Conservation (phyloP, 495 filamentous ascomycete species). For the Penicillium roqueforti region DNA sequence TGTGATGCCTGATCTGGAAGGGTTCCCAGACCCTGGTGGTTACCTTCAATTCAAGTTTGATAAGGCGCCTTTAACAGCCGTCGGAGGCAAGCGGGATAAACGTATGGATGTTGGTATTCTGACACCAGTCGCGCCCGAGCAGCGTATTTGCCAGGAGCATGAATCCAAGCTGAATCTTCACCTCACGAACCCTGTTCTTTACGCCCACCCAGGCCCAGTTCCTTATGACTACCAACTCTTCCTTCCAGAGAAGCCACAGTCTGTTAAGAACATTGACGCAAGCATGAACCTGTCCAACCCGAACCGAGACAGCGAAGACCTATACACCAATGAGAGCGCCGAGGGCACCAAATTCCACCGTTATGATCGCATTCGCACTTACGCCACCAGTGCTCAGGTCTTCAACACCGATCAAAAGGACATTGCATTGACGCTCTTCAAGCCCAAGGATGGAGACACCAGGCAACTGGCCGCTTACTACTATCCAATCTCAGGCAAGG, state of each 20-base stretch:
- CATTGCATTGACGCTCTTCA: constrained; percentile 58
- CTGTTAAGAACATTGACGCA: constrained; percentile 59
- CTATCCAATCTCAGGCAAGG: constrained; percentile 78
- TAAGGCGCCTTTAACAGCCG: constrained; percentile 66
- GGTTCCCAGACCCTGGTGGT: constrained; percentile 78
- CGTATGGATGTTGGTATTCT: constrained; percentile 79
- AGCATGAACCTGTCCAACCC: constrained; percentile 70
- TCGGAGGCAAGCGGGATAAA: constrained; percentile 60
- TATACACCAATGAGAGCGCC: constrained; percentile 58
- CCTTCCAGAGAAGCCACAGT: constrained; percentile 55
- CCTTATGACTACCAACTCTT: constrained; percentile 80
- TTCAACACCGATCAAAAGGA: constrained; percentile 54
- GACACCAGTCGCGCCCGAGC: constrained; percentile 55
- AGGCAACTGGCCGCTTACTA: constrained; percentile 78
- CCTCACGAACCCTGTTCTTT: constrained; percentile 56
- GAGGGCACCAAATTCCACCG: constrained; percentile 54
- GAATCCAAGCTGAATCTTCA: constrained; percentile 55
- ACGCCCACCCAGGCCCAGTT: constrained; percentile 56
- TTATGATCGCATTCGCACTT: constrained; percentile 74
- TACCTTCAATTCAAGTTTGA: constrained; percentile 88
- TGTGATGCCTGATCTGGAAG: constrained; percentile 80
- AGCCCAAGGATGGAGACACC: constrained; percentile 46
- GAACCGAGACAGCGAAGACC: constrained; percentile 58
- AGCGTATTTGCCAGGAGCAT: constrained; percentile 42
- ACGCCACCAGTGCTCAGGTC: constrained; percentile 70